Percentiles rank a stretch among this genome's conserved stretches.
phyloP scores from a whole-genome alignment of 2,329 filamentous ascomycete genomes.

The Keithomyces neogunnii region DNA sequence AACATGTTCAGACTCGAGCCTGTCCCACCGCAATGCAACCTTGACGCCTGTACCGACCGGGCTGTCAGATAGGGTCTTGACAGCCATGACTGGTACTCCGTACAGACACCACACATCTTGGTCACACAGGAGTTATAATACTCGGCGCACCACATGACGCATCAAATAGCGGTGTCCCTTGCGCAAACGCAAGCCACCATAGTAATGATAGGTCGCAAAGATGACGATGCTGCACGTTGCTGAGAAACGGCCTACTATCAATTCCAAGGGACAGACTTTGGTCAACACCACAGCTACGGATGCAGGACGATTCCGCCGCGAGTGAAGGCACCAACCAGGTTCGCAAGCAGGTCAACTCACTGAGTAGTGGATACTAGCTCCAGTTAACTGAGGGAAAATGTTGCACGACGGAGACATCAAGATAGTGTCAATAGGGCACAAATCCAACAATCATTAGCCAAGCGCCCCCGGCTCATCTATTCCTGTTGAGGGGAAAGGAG shows the following conservation, averaged over 20 bases:
- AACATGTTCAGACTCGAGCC: no score
- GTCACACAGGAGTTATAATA: not conserved
- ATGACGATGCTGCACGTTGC: not conserved
- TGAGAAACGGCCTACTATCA: no score
- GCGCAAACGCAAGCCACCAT: not conserved
- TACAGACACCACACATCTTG: not conserved
- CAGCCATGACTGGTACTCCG: no score
- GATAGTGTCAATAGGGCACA: not conserved
- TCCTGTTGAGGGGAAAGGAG: no score
- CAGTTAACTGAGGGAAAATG: no score
- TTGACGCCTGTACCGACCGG: no score
- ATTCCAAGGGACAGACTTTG: not conserved
- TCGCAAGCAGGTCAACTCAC: no score
- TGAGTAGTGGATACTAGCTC: no score
- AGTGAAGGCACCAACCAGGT: not conserved
- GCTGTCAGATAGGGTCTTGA: no score
- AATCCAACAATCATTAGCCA: no score
- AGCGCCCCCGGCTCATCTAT: no score
- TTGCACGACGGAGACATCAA: not conserved
- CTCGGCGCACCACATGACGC: not conserved
- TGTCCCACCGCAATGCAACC: no score
- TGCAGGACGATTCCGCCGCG: constrained; percentile 1
- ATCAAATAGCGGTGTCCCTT: constrained; percentile 4
- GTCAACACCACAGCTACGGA: not conserved
- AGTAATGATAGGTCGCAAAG: not conserved